A percentile compares a stretch with the other conserved stretches of the same genome.
Conservation (phyloP, 2,329 filamentous ascomycete genomes). For the Aspergillus awamori region DNA sequence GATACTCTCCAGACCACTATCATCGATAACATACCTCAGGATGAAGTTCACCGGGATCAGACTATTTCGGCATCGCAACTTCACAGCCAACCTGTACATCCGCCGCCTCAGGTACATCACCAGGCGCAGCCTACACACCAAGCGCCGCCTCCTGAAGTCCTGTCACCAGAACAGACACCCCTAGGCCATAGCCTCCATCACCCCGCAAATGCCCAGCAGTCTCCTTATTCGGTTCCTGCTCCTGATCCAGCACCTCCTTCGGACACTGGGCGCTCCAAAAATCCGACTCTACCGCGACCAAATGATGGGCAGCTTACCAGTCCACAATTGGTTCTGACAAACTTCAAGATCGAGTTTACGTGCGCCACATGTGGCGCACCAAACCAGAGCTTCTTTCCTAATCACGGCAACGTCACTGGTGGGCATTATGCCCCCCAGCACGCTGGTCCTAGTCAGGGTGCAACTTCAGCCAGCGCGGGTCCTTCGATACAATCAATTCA, state of each 20-base stretch:
- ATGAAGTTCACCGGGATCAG: conserved; percentile 26
- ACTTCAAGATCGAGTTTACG: conserved; percentile 46
- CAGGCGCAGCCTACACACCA: conserved; percentile 20
- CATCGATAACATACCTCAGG: conserved; percentile 32
- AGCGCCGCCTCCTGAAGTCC: conserved; percentile 25
- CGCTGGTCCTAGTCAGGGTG: conserved; percentile 23
- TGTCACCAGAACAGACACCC: conserved; percentile 25
- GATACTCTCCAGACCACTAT: conserved; percentile 32
- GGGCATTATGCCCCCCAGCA: conserved; percentile 32
- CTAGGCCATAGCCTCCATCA: conserved; percentile 28
- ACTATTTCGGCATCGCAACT: conserved; percentile 22
- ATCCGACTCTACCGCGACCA: conserved; percentile 24
- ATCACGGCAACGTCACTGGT: conserved; percentile 40
- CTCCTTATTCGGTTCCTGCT: conserved; percentile 26
- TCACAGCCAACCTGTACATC: conserved; percentile 25
- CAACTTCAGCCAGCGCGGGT: conserved; percentile 22
- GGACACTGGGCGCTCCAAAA: conserved; percentile 27
- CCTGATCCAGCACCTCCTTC: conserved; percentile 23
- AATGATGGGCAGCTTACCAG: conserved; percentile 29
- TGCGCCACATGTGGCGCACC: conserved; percentile 42
- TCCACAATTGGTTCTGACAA: conserved; percentile 37
- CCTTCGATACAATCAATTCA: conserved; percentile 24
- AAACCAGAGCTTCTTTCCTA: conserved; percentile 44
- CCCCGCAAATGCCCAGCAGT: conserved; percentile 28
- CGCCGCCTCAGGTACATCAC: conserved; percentile 19